These are phyloP conservation scores for Setaria italica DNA, from an alignment of 202 grass and related monocot species.

Conservation along the genomic window DNA sequence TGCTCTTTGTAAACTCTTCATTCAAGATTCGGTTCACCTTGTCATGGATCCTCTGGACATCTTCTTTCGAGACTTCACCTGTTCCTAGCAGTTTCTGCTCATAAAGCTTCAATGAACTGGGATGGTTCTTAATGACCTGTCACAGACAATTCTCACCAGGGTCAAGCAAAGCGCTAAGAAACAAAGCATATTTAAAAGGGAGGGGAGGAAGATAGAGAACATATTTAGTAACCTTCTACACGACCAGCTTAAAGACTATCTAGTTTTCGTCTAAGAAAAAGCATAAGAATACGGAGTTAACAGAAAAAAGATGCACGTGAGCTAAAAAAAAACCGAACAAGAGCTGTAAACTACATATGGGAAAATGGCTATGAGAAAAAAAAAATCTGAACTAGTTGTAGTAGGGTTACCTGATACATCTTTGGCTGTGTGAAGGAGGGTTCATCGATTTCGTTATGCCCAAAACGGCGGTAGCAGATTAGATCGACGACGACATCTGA, in stretches of 20 bases:
- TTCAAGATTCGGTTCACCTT: slow-evolving; percentile 87
- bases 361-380: background rate
- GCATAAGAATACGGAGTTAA: background rate
- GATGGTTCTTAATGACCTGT: slow-evolving; percentile 91
- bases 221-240: background rate
- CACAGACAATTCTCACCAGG: slow-evolving; percentile 30
- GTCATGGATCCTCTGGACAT: slow-evolving; percentile 70
- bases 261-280: slow-evolving; percentile 9
- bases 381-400: slow-evolving; percentile 5
- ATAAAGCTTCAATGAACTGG: slow-evolving; percentile 81
- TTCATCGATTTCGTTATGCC: slow-evolving; percentile 96
- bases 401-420: slow-evolving; percentile 82
- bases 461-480: slow-evolving; percentile 88
- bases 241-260: background rate
- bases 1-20: slow-evolving; percentile 85
- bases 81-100: slow-evolving; percentile 73
- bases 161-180: background rate
- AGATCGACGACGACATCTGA: slow-evolving; percentile 91
- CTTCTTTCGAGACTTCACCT: slow-evolving; percentile 67
- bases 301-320: background rate
- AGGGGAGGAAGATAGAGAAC: background rate
- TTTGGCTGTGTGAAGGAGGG: slow-evolving; percentile 97
- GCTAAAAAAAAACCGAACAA: background rate
- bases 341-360: background rate
- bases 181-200: slow-evolving; percentile 6